Evolutionary conservation across 2,329 filamentous ascomycete genomes (phyloP).

Genomic region (Decorospora gaudefroyi): DNA sequence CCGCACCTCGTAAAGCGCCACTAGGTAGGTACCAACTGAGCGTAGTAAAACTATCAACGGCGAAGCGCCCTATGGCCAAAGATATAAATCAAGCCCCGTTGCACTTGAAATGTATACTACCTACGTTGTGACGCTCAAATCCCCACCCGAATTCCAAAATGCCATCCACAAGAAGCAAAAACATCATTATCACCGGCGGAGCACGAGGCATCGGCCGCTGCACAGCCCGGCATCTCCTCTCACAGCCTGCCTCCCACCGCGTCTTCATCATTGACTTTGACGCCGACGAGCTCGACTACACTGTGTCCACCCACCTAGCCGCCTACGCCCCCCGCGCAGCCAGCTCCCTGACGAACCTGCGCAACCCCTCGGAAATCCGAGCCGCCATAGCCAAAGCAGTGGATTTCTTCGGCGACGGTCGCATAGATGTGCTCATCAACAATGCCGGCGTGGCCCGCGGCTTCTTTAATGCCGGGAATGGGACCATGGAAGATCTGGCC

Average conservation of each 20-base stretch:
- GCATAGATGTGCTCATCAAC: slow-evolving; percentile 39
- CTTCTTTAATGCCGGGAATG: slow-evolving; percentile 31
- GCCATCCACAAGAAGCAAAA: slow-evolving; percentile 29
- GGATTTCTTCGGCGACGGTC: slow-evolving; percentile 46
- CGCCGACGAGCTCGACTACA: slow-evolving; percentile 43
- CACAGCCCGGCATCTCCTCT: slow-evolving; percentile 50
- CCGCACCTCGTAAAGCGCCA: slow-evolving; percentile 9
- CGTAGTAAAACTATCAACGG: background rate
- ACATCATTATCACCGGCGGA: slow-evolving; percentile 48
- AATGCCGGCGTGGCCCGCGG: slow-evolving; percentile 35
- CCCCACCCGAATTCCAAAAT: slow-evolving; percentile 9
- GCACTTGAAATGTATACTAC: background rate
- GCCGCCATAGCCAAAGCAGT: slow-evolving; percentile 44
- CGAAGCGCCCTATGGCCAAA: no score
- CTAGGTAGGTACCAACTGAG: background rate
- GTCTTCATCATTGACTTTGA: slow-evolving; percentile 54
- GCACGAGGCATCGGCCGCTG: slow-evolving; percentile 53
- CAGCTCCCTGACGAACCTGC: slow-evolving; percentile 46
- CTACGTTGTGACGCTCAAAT: background rate
- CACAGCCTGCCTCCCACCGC: slow-evolving; percentile 44
- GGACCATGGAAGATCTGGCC: slow-evolving; percentile 30
- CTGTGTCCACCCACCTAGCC: slow-evolving; percentile 37
- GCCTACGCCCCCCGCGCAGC: slow-evolving; percentile 34
- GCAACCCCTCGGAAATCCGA: slow-evolving; percentile 34
- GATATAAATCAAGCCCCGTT: slow-evolving; percentile 1